phyloP scores from a whole-genome alignment of 805 yeast genomes.

The Naumovozyma castellii region DNA sequence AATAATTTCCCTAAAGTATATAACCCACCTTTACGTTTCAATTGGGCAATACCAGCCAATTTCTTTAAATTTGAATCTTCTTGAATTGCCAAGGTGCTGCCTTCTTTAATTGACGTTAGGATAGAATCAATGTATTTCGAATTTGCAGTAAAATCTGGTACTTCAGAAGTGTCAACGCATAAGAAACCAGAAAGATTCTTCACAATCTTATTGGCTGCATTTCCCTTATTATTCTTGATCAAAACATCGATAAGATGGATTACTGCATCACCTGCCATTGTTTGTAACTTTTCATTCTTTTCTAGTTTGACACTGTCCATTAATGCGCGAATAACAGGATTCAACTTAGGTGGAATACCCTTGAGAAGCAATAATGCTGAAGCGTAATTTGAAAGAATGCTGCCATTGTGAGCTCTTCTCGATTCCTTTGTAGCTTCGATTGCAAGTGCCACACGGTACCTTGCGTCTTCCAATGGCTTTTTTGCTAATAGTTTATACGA shows the following conservation, averaged over 20 bases:
- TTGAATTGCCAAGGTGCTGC: conserved; percentile 50
- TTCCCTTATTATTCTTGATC: conserved; percentile 45
- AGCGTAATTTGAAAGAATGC: conserved; percentile 68
- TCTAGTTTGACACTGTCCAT: conserved; percentile 90
- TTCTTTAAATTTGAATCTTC: conserved; percentile 52
- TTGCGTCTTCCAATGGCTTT: conserved; percentile 70
- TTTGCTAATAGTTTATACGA: conserved; percentile 61
- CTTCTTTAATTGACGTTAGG: conserved; percentile 72
- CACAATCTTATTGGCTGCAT: conserved; percentile 78
- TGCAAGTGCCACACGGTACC: conserved; percentile 53
- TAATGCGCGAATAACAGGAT: conserved; percentile 76
- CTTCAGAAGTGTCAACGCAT: conserved; percentile 93
- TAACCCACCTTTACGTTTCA: conserved; percentile 79
- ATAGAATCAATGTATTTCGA: conserved; percentile 44
- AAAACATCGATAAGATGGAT: conserved; percentile 56
- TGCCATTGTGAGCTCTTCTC: conserved; percentile 39
- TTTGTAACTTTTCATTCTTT: conserved; percentile 54
- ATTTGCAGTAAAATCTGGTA: conserved; percentile 79
- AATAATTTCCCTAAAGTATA: conserved; percentile 56
- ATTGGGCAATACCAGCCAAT: conserved; percentile 61
- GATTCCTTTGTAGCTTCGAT: conserved; percentile 58
- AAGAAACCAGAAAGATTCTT: conserved; percentile 86
- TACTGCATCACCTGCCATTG: conserved; percentile 59
- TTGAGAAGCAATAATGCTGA: conserved; percentile 59
- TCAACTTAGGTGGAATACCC: conserved; percentile 72